Evolutionary conservation across 106 monocot species (phyloP), one percentile per base, ranked within the genome.

Genomic region (Platanthera zijinensis): DNA sequence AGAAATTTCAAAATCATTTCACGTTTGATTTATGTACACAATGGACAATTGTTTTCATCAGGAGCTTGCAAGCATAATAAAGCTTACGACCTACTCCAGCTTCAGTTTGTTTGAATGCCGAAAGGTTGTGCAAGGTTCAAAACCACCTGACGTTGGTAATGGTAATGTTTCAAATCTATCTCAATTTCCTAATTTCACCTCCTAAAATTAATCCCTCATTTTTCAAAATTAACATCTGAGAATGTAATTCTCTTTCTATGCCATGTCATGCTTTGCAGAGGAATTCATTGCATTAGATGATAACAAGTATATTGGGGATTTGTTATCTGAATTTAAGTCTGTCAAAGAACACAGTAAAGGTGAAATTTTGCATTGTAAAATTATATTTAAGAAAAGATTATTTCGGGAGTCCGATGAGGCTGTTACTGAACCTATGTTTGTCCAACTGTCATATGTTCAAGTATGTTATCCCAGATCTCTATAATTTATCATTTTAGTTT

Each of bases 381-480:
- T 99, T 72, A 78, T 80, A 47, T 99, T 99, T 66, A 99, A 99
- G 77, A 94, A 94, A 75, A 86, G 94, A 7, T 78, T 94, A 77
- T 99, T 99, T 77, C 86, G 92, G 10, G 99, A 99, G 69, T 99
- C 99, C 48, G 99, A 99, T 88, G 99, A 99, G 83, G 99, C 88
- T 62, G 85, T 99, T 48, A 74, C 84, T 51, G 99, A 99, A 84
- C 88, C 92, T 62, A 94, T 99, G 90, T 99, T 99, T 85, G 80
- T 99, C 45, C 99, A 99, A 79, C 81, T 99, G 50, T 94, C 94
- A 22, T 99, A 99, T 87, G 94, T 99, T 11, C 99, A 99, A 86
- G 99, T 99, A 74, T 76, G 76, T 73, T n/a, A 50, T 50, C 39
- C 21, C 5, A 15, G 8, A 39, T 70, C 51, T 25, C 69, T 75